phyloP scores from a whole-genome alignment of 106 monocot species.

The Agapanthus africanus region DNA sequence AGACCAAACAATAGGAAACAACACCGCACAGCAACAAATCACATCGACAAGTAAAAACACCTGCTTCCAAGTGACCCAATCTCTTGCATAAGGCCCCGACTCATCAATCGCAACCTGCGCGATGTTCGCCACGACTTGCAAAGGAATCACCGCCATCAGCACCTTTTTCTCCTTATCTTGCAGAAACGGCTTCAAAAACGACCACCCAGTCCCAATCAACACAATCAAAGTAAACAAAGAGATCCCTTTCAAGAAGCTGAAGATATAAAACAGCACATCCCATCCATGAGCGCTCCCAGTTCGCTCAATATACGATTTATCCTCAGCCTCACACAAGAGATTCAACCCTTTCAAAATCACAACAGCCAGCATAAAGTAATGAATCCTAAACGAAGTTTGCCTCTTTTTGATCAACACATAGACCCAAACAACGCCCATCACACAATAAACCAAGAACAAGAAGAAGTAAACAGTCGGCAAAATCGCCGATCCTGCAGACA shows the following conservation, averaged over 20 bases:
- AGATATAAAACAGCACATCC: conserved; percentile 32
- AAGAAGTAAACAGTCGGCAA: conserved; percentile 21
- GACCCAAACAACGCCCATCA: conserved; percentile 5
- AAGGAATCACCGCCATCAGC: conserved; percentile 73
- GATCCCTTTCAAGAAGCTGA: conserved; percentile 84
- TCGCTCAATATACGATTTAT: conserved; percentile 15
- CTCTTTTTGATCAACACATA: conserved; percentile 8
- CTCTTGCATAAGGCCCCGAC: conserved; percentile 25
- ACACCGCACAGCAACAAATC: conserved; percentile 47
- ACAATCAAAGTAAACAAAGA: conserved; percentile 77
- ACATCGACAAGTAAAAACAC: conserved; percentile 54
- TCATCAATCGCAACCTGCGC: conserved; percentile 42
- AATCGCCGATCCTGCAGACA: conserved; percentile 16
- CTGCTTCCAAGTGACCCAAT: conserved; percentile 55
- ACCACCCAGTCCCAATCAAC: conserved; percentile 87
- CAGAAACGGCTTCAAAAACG: conserved; percentile 79
- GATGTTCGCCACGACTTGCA: conserved; percentile 44
- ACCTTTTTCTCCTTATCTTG: conserved; percentile 85
- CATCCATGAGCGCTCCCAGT: conserved; percentile 20
- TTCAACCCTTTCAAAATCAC: conserved; percentile 13
- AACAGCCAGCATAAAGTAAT: conserved; percentile 13
- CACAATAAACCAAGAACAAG: conserved; percentile 4
- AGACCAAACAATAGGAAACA: conserved; percentile 62
- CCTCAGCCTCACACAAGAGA: conserved; percentile 18
- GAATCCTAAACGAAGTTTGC: conserved; percentile 6